A percentile compares a stretch with the other conserved stretches of the same genome.
These are phyloP conservation scores for Garcia nutans DNA, from an alignment of 345 rosid genomes.

Conservation along the genomic window DNA sequence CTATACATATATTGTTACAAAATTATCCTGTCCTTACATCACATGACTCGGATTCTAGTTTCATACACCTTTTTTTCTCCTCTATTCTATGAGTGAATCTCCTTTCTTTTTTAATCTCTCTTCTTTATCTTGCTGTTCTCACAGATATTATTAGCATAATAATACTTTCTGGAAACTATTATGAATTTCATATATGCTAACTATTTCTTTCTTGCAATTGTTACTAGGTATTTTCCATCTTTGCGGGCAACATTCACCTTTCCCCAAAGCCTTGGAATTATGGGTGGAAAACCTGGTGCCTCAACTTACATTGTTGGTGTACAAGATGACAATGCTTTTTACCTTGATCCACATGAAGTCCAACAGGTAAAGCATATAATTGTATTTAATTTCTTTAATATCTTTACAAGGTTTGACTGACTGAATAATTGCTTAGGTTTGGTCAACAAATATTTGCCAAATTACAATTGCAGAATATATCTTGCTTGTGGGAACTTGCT, in stretches of 20 bases:
- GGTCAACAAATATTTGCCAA: neutral
- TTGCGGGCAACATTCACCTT: constrained; percentile 70
- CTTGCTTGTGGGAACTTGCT: neutral
- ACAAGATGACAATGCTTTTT: constrained; percentile 74
- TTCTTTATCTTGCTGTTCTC: neutral
- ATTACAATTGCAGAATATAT: neutral
- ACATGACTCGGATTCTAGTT: neutral
- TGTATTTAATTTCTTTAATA: neutral
- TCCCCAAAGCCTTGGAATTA: constrained; percentile 87
- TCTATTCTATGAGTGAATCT: too few relatives aligned
- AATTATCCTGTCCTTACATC: neutral
- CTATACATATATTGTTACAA: neutral
- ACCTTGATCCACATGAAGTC: constrained; percentile 91
- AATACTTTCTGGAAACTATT: neutral
- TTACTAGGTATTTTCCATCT: constrained; percentile 75
- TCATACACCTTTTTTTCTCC: neutral
- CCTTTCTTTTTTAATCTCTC: neutral
- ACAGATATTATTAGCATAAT: neutral
- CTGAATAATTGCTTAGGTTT: neutral
- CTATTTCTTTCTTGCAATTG: constrained; percentile 17
- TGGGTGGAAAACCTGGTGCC: constrained; percentile 93
- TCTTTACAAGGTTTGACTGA: neutral
- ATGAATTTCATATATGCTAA: neutral
- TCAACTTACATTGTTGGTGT: constrained; percentile 90
- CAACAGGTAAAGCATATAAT: constrained; percentile 55